Evolutionary conservation across 306 rosid species (phyloP), one percentile per base, ranked within the genome.

Genomic region (Cyamopsis tetragonoloba): DNA sequence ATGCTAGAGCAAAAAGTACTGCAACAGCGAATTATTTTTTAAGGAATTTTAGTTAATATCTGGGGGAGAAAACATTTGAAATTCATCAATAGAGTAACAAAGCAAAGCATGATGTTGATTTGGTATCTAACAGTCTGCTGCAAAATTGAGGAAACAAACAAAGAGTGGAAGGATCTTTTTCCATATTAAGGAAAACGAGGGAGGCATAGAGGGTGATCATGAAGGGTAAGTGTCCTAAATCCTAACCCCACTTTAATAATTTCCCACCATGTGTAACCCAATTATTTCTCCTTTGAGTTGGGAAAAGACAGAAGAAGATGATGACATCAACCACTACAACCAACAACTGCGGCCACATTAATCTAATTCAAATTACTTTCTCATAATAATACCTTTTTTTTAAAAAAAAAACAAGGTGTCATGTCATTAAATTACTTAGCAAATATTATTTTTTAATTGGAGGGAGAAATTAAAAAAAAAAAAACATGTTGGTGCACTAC

Each of bases 251-350:
- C 62, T 67, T n/a, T n/a, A n/a, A n/a, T n/a, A n/a, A n/a, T n/a
- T n/a, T 72, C 61, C 64, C 60, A 69, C 68, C 75, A 22, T 11
- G 79, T 68, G 39, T 62, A 77, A 19, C 81, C 81, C 80, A 28
- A 5, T 57, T 11, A 6, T 48, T 75, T 66, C 60, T 86, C 88
- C 96, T 70, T 74, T 81, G 80, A 73, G 68, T 77, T 81, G 76
- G 93, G 93, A 86, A 83, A 77, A 81, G 85, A 86, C 83, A 66
- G 79, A 77, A 22, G 38, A 42, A 35, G 74, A 79, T 70, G 82
- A 54, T 43, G 3, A 55, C 77, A 43, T 61, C 69, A 72, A 48
- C 84, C 42, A 66, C 83, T 77, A 59, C 75, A 43, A 79, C 74
- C 68, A 50, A 79, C 77, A 26, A 48, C 57, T 49, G 39, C 24